Evolutionary conservation across 164 flowering plant species (phyloP), one percentile per base, ranked within the genome.

Genomic region (Nymphaea thermarum): DNA sequence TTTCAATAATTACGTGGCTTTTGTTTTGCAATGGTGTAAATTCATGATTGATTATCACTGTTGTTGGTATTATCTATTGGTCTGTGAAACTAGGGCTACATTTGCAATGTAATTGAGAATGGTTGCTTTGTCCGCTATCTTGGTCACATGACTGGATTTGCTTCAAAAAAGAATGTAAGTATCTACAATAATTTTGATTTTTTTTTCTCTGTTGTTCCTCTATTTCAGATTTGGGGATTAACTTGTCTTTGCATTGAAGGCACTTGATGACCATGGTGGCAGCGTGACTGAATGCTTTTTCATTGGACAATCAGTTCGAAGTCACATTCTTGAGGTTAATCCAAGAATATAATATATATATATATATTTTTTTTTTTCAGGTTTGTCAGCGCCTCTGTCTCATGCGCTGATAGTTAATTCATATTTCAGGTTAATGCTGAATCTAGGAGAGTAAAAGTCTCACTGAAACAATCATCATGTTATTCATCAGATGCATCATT

Each of bases 51-150:
- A 45, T 45, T 45, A 45, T 10, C 5, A 45, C 53, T 45, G 7
- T 5, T 5, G 11, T 45, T 45, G 11, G 0, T 10, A 5, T 5
- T 45, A 10, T 10, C 53, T 45, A 10, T 45, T 10, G 53, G 36
- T 25, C 53, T 45, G 53, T 10, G 5, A 45, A 45, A 45, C 53
- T 45, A 93, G 98, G 99, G 99, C 0, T 95, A 90, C 62, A 71
- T 95, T 42, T 90, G 94, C 72, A 92, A 92, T 71, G 12, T 86
- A 65, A 95, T 90, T 71, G 96, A 87, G 69, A 78, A 79, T 76
- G 99, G 99, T 7, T 90, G 89, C 80, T 95, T 95, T 84, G 91
- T 95, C 42, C 98, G 98, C 57, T 95, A 80, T 77, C 86, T 95
- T 77, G 98, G 99, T 43, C 89, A 80, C 42, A 73, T 95, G 76